These are phyloP conservation scores for Ambispora gerdemannii DNA, from an alignment of 192 early-diverging fungal species.

Conservation along the genomic window DNA sequence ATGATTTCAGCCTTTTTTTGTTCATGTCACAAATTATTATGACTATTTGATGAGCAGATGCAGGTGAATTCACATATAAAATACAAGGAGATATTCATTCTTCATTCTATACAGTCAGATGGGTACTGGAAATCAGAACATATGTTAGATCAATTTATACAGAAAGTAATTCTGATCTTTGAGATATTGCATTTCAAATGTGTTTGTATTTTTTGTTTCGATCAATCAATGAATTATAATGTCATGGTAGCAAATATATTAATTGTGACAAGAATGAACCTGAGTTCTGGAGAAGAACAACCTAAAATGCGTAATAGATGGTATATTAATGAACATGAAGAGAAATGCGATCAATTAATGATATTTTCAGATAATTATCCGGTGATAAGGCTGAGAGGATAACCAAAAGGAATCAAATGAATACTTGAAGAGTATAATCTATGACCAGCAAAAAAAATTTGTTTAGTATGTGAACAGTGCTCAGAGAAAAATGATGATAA, in stretches of 20 bases:
- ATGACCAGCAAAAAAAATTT: constrained; percentile 22
- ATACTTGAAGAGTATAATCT: constrained; percentile 30
- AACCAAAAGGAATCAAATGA: constrained; percentile 37
- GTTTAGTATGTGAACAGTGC: constrained; percentile 25
- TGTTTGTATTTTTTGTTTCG: constrained; percentile 34
- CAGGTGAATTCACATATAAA: constrained; percentile 2
- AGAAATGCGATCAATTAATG: constrained; percentile 26
- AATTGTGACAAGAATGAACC: constrained; percentile 34
- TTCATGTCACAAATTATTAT: constrained; percentile 21
- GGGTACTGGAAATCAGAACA: constrained; percentile 5
- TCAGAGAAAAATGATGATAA: constrained; percentile 17
- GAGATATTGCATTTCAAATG: constrained; percentile 9
- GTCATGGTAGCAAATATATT: constrained; percentile 30
- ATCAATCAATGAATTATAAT: constrained; percentile 33
- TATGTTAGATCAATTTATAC: background rate
- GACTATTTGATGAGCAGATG: constrained; percentile 16
- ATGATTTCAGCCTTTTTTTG: constrained; percentile 32
- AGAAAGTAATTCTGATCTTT: constrained; percentile 32
- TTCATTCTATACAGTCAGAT: background rate
- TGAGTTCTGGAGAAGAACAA: constrained; percentile 26
- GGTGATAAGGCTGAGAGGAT: constrained; percentile 22
- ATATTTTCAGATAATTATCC: constrained; percentile 30
- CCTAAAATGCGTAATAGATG: constrained; percentile 18
- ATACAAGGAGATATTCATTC: background rate
- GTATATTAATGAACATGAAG: constrained; percentile 5